A percentile compares a stretch with the other conserved stretches of the same genome.
phyloP scores from a whole-genome alignment of 2,329 filamentous ascomycete species.

The Coniochaeta sp. region DNA sequence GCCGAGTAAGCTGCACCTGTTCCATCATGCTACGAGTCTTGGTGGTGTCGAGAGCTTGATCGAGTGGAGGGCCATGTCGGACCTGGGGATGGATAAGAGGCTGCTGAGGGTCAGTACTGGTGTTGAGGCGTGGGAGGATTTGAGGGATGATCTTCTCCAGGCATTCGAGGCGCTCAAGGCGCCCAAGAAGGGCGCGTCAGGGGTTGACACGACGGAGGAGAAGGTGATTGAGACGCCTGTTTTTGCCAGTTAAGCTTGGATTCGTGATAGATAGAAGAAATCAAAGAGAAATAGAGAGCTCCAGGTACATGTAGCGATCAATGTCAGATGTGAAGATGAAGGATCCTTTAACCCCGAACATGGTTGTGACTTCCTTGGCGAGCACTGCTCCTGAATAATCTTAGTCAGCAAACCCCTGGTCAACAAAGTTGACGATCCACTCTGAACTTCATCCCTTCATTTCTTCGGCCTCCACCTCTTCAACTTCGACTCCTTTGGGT shows the following conservation, averaged over 20 bases:
- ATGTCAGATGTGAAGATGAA: too few species aligned
- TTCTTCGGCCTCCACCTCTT: not conserved
- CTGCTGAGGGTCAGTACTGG: constrained; percentile 80
- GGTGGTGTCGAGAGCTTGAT: constrained; percentile 94
- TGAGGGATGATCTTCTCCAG: constrained; percentile 65
- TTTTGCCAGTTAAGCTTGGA: not conserved
- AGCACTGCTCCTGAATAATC: too few species aligned
- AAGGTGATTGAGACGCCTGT: constrained; percentile 1
- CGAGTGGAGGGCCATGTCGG: constrained; percentile 92
- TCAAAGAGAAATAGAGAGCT: too few species aligned
- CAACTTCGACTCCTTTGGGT: too few species aligned
- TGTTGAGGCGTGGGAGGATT: constrained; percentile 78
- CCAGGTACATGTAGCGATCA: too few species aligned
- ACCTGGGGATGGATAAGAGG: constrained; percentile 61
- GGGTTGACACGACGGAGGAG: constrained; percentile 1
- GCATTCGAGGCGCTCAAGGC: constrained; percentile 52
- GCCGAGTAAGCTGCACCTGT: constrained; percentile 72
- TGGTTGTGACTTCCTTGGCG: too few species aligned
- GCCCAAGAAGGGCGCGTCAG: constrained; percentile 17
- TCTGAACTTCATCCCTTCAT: not conserved
- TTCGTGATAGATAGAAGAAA: too few species aligned
- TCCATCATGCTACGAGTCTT: constrained; percentile 91
- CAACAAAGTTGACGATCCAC: too few species aligned
- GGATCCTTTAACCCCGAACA: too few species aligned
- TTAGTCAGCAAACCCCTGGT: too few species aligned